Base-by-base conservation (phyloP, 176 grass and related monocot genomes). In the Zizania latifolia region DNA sequence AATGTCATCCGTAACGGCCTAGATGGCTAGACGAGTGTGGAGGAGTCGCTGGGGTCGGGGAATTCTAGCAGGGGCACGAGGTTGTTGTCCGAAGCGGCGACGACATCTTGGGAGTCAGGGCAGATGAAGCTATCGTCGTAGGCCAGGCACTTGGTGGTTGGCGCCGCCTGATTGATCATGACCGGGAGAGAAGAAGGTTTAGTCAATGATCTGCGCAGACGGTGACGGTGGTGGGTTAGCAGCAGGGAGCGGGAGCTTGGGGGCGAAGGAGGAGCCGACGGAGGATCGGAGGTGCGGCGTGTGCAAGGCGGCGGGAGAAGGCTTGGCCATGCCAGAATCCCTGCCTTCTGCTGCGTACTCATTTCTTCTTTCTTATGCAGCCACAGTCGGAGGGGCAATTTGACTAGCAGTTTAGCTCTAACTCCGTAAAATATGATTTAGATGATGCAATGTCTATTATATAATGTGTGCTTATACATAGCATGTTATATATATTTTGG, bases 251-350 rank as follows among this genome's bases (percentile, higher is more conserved):
- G 75, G 44, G 46, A 72, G 58, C 61, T 65, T 73, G 37, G 50
- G 9, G 19, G 38, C 59, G 15, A 58, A 78, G 0, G 72, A 69
- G 23, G 82, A 84, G 0, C 53, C 30, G 15, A 40, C 39, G 24
- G 65, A 84, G 76, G 68, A 28, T 68, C 76, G 83, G 50, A 73
- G 4, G 50, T 71, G 71, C 37, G 37, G 46, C 14, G 80, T 82
- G 26, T 75, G 71, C 13, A 58, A n/a, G 45, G 35, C 78, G 27
- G 44, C 23, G 29, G 65, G 62, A 60, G 46, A 70, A 26, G 46
- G 45, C 68, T 82, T 77, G 8, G 72, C 72, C 84, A 86, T 86
- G 84, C 16, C 44, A 33, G n/a, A n/a, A n/a, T 21, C 0, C 45
- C n/a, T n/a, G n/a, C n/a, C n/a, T n/a, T 36, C 34, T 6, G 34